A percentile compares a stretch with the other conserved stretches of the same genome.
phyloP scores from a whole-genome alignment of 306 rosid species.

The Inga laurina region DNA sequence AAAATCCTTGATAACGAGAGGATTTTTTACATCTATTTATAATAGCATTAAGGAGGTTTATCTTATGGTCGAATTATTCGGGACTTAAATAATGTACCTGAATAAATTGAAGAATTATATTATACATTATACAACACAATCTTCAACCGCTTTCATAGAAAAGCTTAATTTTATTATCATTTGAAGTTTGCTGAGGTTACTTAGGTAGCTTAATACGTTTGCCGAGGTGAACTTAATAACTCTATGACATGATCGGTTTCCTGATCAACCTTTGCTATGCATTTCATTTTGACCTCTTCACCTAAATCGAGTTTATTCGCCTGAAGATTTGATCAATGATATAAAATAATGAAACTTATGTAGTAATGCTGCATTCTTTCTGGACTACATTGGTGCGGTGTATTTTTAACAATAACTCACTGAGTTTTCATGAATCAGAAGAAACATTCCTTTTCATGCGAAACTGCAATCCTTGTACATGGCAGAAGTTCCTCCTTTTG shows the following conservation, averaged over 20 bases:
- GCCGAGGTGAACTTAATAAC: neutral
- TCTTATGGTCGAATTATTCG: neutral
- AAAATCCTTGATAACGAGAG: neutral
- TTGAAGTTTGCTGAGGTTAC: neutral
- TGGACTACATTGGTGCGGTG: neutral
- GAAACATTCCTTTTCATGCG: slow-evolving; percentile 8
- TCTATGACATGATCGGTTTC: neutral
- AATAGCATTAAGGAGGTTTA: neutral
- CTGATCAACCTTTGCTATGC: neutral
- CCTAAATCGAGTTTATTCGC: slow-evolving; percentile 2
- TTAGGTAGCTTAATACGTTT: neutral
- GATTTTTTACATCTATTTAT: neutral
- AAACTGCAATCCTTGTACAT: slow-evolving; percentile 14
- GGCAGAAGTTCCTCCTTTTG: slow-evolving; percentile 14
- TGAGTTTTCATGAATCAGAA: neutral
- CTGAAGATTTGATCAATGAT: slow-evolving; percentile 20
- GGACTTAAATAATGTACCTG: neutral
- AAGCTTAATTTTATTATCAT: neutral
- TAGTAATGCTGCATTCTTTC: neutral
- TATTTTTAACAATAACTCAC: slow-evolving; percentile 8
- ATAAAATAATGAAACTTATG: slow-evolving; percentile 5
- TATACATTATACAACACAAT: neutral
- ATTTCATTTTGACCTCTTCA: slow-evolving; percentile 7
- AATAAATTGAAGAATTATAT: neutral
- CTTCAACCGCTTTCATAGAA: neutral